These are phyloP conservation scores for Zygosaccharomyces sapae DNA, from an alignment of 1,139 yeast species.

Conservation along the genomic window DNA sequence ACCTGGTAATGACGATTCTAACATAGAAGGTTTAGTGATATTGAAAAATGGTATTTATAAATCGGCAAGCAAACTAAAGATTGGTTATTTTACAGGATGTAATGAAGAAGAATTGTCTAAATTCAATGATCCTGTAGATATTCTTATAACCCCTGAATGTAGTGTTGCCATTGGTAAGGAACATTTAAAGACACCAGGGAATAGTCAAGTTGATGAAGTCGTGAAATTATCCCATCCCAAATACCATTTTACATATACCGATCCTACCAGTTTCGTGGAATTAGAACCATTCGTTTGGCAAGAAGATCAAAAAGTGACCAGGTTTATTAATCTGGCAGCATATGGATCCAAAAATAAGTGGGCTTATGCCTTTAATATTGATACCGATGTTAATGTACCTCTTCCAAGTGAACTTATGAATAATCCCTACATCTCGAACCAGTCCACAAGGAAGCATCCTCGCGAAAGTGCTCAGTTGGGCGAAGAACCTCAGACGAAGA, in stretches of 20 bases:
- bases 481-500: conserved; percentile 11
- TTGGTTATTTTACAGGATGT: conserved; percentile 43
- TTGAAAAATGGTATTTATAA: conserved; percentile 41
- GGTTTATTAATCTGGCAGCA: conserved; percentile 62
- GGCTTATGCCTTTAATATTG: conserved; percentile 66
- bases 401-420: conserved; percentile 27
- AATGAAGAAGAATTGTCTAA: conserved; percentile 23
- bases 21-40: conserved; percentile 24
- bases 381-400: conserved; percentile 18
- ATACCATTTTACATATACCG: conserved; percentile 61
- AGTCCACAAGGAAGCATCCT: conserved; percentile 18
- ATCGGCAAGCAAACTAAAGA: conserved; percentile 43
- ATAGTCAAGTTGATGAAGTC: conserved; percentile 44
- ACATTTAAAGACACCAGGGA: conserved; percentile 34
- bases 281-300: conserved; percentile 57
- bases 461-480: conserved; percentile 11
- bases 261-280: conserved; percentile 50
- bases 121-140: conserved; percentile 42
- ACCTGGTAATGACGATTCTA: background rate
- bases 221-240: conserved; percentile 49
- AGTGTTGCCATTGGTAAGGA: conserved; percentile 48
- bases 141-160: conserved; percentile 60
- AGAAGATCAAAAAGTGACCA: conserved; percentile 38
- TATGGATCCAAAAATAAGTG: conserved; percentile 57
- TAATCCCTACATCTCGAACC: conserved; percentile 41